These are phyloP conservation scores for Arachnomyces sp. DNA, from an alignment of 2,329 filamentous ascomycete genomes.

Conservation along the genomic window DNA sequence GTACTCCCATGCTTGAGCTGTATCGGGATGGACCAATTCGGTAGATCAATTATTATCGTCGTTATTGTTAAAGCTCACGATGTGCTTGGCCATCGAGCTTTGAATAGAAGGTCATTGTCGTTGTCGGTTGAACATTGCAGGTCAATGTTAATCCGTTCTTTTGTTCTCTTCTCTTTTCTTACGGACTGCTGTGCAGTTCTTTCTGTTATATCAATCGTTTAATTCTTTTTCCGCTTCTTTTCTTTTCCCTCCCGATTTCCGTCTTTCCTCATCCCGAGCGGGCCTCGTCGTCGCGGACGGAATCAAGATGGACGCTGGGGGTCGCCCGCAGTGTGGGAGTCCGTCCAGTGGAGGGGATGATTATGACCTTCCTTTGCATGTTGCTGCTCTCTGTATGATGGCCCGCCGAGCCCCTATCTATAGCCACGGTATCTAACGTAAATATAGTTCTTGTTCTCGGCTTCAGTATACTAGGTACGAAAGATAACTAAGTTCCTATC, in stretches of 20 bases:
- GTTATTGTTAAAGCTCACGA: too few relatives aligned
- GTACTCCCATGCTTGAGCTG: too few relatives aligned
- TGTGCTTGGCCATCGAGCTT: too few relatives aligned
- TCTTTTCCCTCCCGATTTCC: conserved; percentile 5
- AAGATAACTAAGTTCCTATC: background rate
- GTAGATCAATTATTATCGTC: too few relatives aligned
- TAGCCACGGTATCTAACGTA: background rate
- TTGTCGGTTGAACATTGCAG: conserved; percentile 7
- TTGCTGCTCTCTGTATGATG: conserved; percentile 12
- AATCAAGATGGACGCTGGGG: conserved; percentile 6
- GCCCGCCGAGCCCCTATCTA: background rate
- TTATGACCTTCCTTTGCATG: conserved; percentile 14
- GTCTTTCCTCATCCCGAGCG: background rate
- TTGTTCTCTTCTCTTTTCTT: background rate
- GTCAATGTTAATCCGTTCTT: conserved; percentile 8
- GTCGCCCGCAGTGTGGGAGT: conserved; percentile 11
- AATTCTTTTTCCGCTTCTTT: conserved; percentile 4
- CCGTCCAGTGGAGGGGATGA: conserved; percentile 5
- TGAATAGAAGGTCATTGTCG: background rate
- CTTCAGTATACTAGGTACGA: conserved; percentile 8
- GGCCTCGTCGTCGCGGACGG: conserved; percentile 1
- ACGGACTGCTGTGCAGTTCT: too few relatives aligned
- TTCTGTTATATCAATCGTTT: background rate
- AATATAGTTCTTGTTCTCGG: conserved; percentile 9
- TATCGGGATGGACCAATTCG: too few relatives aligned